Evolutionary conservation across 768 basidiomycete genomes (phyloP), one percentile per base, ranked within the genome.

Genomic region (Russula olivacea): DNA sequence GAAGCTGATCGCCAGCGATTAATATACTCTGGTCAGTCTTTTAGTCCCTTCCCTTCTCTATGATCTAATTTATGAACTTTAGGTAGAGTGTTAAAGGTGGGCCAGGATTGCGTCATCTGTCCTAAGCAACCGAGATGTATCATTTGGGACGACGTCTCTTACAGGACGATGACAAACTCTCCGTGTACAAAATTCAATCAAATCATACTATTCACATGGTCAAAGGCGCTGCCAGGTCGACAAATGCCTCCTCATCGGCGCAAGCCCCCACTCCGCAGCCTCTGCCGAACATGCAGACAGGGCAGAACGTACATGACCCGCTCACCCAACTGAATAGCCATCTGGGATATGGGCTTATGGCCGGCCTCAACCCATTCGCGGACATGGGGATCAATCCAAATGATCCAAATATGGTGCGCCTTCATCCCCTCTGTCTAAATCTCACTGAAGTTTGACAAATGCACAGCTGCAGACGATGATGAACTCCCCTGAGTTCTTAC

Each of bases 161-260:
- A 57, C 69, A 93, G 87, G 91, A 93, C 68, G 93, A 96, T 55
- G 93, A 98, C 69, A 70, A 73, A 14, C 78, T 97, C 11, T 85
- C 88, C 1, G 78, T 80, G 9, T 97, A 97, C 82, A 96, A 97
- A 80, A 93, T 97, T 62, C 89, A 91, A 70, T 83, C 88, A 0
- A 80, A 83, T 3, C 91, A 97, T 72, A 94, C 93, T 0, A 85
- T 95, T 47, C 93, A 93, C 73, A 93, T 93, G 90, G 94, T 94
- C 69, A 96, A 95, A 72, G 90, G 91, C 25, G 85, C 83, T 11
- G 80, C 86, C 1, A 81, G 87, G 9, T 53, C 71, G 1, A 63
- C 72, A 2, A 38, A 57, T 30, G 19, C 67, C 9, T 69, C 75
- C 2, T 59, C 76, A 17, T 63, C 77, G 1, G 72, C 83, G 21